Base-by-base conservation (phyloP, 495 filamentous ascomycete species). In the Lasiosphaeria hispida region DNA sequence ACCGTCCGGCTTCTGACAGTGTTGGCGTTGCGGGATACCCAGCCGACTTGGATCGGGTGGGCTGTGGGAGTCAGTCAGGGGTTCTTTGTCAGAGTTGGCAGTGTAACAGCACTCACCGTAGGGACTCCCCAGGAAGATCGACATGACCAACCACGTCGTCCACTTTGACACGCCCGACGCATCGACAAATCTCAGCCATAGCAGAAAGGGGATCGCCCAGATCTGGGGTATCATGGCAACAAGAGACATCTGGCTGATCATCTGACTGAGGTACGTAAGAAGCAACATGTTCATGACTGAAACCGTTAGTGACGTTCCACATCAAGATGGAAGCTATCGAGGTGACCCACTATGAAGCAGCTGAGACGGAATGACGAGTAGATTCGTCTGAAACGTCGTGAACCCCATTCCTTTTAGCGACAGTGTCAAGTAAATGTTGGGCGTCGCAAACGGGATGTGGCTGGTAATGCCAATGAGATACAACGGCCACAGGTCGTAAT, bases 401-500 rank as follows among this genome's bases (percentile, higher is more conserved):
- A 88, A 91, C 0, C 85, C 85, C 3, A 87, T 69, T 0, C 77
- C 75, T 48, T 79, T 77, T 7, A 89, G 67, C 9, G 80, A 76
- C 2, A 91, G 74, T 0, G 86, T 90, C 41, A 90, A 75, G 51
- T 90, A 91, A 11, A 57, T 75, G 7, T 69, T 75, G 9, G 79
- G 78, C 0, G 85, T 83, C 0, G 73, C 71, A 14, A 71, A 72
- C 0, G 87, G 85, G 11, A 87, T 84, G 52, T 77, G 72, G 66
- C 78, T 83, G 0, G 73, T 72, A 2, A 90, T 41, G 7, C 87
- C 87, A 7, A 90, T 68, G 4, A 86, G 55, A 59, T 89, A 90
- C 18, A 89, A 74, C 1, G 85, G 82, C 86, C 88, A 91, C 61
- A 91, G 75, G 57, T 91, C 83, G 53, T 83, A 90, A 68, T 90